These are phyloP conservation scores for Blastobotrys chiropterorum DNA, from an alignment of 805 yeast genomes.

Conservation along the genomic window DNA sequence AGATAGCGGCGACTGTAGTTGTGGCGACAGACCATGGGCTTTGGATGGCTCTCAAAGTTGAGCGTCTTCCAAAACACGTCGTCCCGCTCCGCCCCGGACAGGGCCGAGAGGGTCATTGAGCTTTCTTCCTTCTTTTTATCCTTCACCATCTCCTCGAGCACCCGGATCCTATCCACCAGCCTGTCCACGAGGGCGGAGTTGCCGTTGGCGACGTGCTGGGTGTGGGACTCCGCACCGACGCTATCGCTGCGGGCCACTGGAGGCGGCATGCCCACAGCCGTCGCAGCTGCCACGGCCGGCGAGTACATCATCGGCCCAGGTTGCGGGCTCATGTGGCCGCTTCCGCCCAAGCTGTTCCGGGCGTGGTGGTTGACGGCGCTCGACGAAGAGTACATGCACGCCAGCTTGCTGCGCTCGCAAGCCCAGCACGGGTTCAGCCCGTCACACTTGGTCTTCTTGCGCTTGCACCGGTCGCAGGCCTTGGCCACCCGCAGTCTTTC, in stretches of 20 bases:
- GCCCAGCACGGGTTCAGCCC: constrained; percentile 46
- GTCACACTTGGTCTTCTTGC: constrained; percentile 52
- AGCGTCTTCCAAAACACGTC: not conserved
- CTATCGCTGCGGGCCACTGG: not conserved
- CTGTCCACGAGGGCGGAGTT: not conserved
- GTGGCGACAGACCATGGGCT: not conserved
- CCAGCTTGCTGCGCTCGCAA: constrained; percentile 35
- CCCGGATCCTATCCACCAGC: constrained; percentile 4
- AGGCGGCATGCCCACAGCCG: not conserved
- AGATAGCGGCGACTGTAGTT: constrained; percentile 15
- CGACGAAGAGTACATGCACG: constrained; percentile 16
- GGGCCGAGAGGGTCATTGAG: not conserved
- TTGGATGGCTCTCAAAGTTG: not conserved
- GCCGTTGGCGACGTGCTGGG: not conserved
- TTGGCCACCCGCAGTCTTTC: constrained; percentile 33
- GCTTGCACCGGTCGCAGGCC: constrained; percentile 53
- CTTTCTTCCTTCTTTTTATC: not conserved
- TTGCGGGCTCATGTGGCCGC: not conserved
- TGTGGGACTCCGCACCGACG: not conserved
- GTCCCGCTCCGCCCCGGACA: not conserved
- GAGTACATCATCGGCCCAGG: not conserved
- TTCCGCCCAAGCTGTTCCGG: not conserved
- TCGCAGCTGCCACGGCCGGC: not conserved
- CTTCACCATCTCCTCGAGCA: constrained; percentile 1
- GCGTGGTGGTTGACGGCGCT: not conserved